Base-by-base conservation (phyloP, 2,329 filamentous ascomycete genomes). In the Trichoderma simmonsii region DNA sequence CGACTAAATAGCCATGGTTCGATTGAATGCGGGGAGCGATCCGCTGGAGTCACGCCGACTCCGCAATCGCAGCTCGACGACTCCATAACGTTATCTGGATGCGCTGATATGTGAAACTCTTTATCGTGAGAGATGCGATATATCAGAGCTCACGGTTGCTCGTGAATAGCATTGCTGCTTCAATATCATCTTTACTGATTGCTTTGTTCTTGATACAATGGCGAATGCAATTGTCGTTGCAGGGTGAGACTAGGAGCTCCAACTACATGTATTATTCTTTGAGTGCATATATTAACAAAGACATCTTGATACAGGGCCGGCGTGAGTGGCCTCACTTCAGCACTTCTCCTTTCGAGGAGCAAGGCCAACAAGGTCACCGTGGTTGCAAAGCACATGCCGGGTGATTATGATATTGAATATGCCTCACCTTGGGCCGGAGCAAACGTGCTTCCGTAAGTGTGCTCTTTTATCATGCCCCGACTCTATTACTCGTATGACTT, bases 341-440 rank as follows among this genome's bases (percentile, higher is more conserved):
- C 86, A 3, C 78, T 87, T 56, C 77, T 86, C 60, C 81, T 88
- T 39, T 82, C 86, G 6, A 85, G 81, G 75, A 81, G 81, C 75
- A 80, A 82, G 65, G 79, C 76, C 43, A 85, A 86, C 73, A 78
- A 75, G 21, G 80, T 97, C 74, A 94, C 92, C 0, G 85, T 97
- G 43, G 85, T 94, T 36, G 92, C 93, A 6, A 97, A 95, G 78
- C 92, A 97, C 79, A 96, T 97, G 92, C 95, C 95, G 0, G 95
- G 95, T 43, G 95, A 98, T 83, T 96, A 95, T 81, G 92, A 95
- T 75, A 91, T 95, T 75, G 92, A 97, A 84, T 98, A 97, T 80
- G 91, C 93, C 0, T 97, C 93, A 6, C 94, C 93, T 1, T 97
- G 93, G 92, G 94, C 94, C 4, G 94, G 94, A 15, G 94, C 93